Base-by-base conservation (phyloP, 805 yeast species). In the Myxozyma mucilagina region DNA sequence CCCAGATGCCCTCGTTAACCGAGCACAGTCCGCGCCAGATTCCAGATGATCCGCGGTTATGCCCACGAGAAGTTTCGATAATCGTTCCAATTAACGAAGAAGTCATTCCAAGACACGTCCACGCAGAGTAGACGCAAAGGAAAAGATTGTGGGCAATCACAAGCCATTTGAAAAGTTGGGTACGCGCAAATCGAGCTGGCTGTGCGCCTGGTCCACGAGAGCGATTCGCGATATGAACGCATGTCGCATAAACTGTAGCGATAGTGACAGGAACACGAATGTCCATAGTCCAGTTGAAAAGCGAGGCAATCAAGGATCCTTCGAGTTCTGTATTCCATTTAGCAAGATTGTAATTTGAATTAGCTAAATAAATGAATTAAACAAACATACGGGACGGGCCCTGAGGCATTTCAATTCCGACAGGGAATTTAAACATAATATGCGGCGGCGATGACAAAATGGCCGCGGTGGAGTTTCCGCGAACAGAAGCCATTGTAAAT, bases 71-170 rank as follows among this genome's bases (percentile, higher is more conserved):
- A 20, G 73, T 54, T 20, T 70, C 70, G 43, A 71, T 70, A 4
- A 79, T 72, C 60, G 81, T 78, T 51, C 74, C 71, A 60, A 76
- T 72, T 68, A 86, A 81, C 10, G 87, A 77, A 18, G 75, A 68
- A 32, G 80, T 72, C 85, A 86, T 85, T n/a, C 89, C 89, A 24
- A 83, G 50, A 64, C 85, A 85, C 8, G 90, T 85, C 89, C 89
- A 86, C 35, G 80, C 79, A 2, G 89, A 85, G 73, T 85, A 86
- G n/a, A 75, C 75, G 70, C 90, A 86, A 41, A 86, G 79, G 47
- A 81, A 79, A 24, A 84, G 66, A 70, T 86, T 86, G 74, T 86
- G 91, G 44, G 83, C 65, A 14, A 86, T 71, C 32, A 86, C 89
- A 54, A 85, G 78, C 36, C 73, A 50, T 70, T 81, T 82, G 78